Conservation (phyloP, 345 rosid species). For the Corymbia maculata region DNA sequence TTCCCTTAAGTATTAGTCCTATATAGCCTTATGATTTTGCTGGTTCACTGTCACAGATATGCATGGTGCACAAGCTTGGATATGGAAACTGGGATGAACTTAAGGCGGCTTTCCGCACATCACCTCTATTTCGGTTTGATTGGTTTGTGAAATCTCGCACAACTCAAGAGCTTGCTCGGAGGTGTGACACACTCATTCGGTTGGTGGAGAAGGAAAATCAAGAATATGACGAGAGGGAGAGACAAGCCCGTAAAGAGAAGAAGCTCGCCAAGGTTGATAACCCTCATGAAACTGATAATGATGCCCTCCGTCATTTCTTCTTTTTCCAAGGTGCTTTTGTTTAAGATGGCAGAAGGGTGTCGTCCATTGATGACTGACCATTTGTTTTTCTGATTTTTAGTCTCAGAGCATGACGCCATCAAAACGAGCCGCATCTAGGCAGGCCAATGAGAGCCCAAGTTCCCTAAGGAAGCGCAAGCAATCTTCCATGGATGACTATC, state of each 20-base stretch:
- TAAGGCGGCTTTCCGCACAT: conserved; percentile 81
- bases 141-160: conserved; percentile 98
- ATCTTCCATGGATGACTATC: conserved; percentile 72
- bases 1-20: neutral
- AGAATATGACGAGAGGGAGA: conserved; percentile 90
- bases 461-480: conserved; percentile 73
- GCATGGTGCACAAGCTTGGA: conserved; percentile 98
- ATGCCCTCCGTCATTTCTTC: neutral
- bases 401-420: conserved; percentile 62
- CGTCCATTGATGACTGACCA: neutral
- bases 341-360: neutral
- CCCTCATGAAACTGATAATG: neutral
- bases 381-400: neutral
- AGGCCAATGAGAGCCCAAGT: conserved; percentile 54
- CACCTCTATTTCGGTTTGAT: conserved; percentile 80
- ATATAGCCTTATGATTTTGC: neutral
- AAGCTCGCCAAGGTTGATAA: conserved; percentile 77
- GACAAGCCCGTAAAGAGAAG: conserved; percentile 97
- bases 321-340: neutral
- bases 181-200: conserved; percentile 91
- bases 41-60: conserved; percentile 37
- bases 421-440: conserved; percentile 55
- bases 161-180: conserved; percentile 87
- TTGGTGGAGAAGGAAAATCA: conserved; percentile 99
- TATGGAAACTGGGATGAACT: conserved; percentile 99